These are phyloP conservation scores for Suhomyces sp. DNA, from an alignment of 805 yeast species.

Conservation along the genomic window DNA sequence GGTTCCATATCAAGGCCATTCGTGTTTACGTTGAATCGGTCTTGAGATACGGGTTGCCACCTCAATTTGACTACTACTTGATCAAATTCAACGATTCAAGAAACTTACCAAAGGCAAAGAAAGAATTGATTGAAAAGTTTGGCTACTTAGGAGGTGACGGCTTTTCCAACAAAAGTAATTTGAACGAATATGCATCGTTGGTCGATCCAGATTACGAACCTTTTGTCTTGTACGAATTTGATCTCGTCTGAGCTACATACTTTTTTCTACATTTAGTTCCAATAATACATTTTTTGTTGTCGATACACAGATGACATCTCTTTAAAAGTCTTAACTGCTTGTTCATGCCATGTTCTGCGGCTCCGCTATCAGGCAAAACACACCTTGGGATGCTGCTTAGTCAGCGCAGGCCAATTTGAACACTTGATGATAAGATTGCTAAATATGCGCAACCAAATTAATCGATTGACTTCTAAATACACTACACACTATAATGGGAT, in stretches of 20 bases:
- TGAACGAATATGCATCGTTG: conserved; percentile 85
- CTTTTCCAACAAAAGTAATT: conserved; percentile 63
- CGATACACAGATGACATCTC: not conserved
- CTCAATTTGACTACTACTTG: conserved; percentile 65
- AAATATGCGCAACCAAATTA: not conserved
- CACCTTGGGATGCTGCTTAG: not conserved
- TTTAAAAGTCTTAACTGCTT: not conserved
- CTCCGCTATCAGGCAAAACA: not conserved
- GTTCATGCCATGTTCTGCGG: not conserved
- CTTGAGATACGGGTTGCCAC: conserved; percentile 94
- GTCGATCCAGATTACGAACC: conserved; percentile 97
- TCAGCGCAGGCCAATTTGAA: not conserved
- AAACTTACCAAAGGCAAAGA: conserved; percentile 55
- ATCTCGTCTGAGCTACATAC: conserved; percentile 23
- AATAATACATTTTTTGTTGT: not conserved
- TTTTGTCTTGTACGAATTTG: conserved; percentile 73
- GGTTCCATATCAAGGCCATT: conserved; percentile 88
- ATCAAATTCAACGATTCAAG: conserved; percentile 43
- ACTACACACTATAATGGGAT: conserved; percentile 20
- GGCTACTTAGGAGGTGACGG: conserved; percentile 94
- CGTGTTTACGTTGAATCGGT: conserved; percentile 91
- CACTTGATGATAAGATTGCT: not conserved
- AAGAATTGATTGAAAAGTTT: conserved; percentile 67
- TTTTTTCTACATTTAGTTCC: conserved; percentile 4
- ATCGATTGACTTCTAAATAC: not conserved